Evolutionary conservation across 768 basidiomycete species (phyloP).

Genomic region (Boletales sp.): DNA sequence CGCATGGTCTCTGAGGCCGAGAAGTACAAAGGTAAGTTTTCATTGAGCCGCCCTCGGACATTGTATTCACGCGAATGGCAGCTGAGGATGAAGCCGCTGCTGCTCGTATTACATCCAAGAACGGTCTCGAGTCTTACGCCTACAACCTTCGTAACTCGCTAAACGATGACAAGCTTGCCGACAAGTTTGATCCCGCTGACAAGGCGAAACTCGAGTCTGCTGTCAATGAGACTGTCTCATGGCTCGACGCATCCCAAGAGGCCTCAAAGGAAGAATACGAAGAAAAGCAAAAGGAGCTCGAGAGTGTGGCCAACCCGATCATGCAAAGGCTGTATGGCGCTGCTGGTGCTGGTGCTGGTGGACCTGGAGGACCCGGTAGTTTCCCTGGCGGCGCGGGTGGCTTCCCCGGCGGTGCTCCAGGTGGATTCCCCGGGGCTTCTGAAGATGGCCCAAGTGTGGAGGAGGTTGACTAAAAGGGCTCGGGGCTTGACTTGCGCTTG

Average conservation of each 20-base stretch:
- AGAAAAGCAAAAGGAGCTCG: constrained; percentile 89
- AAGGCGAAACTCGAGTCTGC: constrained; percentile 78
- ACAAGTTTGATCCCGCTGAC: constrained; percentile 85
- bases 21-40: constrained; percentile 71
- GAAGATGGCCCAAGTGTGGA: constrained; percentile 90
- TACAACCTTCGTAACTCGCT: constrained; percentile 95
- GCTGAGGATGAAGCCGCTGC: constrained; percentile 87
- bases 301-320: constrained; percentile 74
- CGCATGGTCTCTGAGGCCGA: constrained; percentile 96
- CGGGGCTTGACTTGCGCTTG: constrained; percentile 14
- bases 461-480: constrained; percentile 72
- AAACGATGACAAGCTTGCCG: constrained; percentile 78
- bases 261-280: constrained; percentile 94
- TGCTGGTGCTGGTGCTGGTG: constrained; percentile 47
- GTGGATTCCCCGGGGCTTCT: constrained; percentile 63
- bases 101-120: constrained; percentile 82
- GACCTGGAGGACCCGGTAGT: constrained; percentile 36
- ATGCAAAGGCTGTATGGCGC: constrained; percentile 68
- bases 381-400: constrained; percentile 60
- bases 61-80: constrained; percentile 26
- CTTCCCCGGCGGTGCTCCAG: constrained; percentile 55
- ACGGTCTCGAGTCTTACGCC: constrained; percentile 88
- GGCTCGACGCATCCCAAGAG: constrained; percentile 86
- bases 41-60: background rate
- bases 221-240: constrained; percentile 79